Evolutionary conservation across 2,329 filamentous ascomycete species (phyloP), one percentile per base, ranked within the genome.

Genomic region (Colletotrichum shisoi): DNA sequence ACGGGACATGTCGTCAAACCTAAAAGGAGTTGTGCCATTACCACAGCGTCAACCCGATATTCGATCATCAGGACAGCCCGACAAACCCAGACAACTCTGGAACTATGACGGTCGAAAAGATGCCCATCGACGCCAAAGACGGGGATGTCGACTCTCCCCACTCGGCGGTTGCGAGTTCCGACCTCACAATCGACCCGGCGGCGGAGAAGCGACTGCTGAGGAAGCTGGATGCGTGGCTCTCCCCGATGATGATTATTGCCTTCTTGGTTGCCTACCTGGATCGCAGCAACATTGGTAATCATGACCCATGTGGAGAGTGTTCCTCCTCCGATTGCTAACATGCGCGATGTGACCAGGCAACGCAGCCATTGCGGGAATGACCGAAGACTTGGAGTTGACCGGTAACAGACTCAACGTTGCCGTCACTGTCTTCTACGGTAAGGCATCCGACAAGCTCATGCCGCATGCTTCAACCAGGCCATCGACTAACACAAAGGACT

Each of bases 401-500:
- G 69, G 74, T 13, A 74, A 74, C 51, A 74, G 82, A 67, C 83
- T 81, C 70, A 81, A 79, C 17, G 81, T 74, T 2, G 83, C 71
- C 0, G 70, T 72, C 21, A 70, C 69, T 12, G 63, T 85, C 54
- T 84, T 85, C 71, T 85, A 84, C 66, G 64, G 64, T 63, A 46
- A 48, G 27, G 11, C 62, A 84, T 86, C 72, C 85, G 82, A 70
- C 81, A 1, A 77, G 79, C 31, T 42, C 81, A 21, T 81, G 27
- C 27, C 1, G 7, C 27, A 31, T 31, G 70, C 79, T 77, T 77
- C 13, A 70, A 78, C 0, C 3, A 42, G 78, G 77, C 59, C 80
- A 81, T 57, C 74, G 81, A 27, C 72, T 89, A 4, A 87, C 87
- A 0, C 86, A 89, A 73, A 77, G 88, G 0, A 11, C 85, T 86